Evolutionary conservation across 106 monocot genomes (phyloP).

Genomic region (Hemerocallis citrina): DNA sequence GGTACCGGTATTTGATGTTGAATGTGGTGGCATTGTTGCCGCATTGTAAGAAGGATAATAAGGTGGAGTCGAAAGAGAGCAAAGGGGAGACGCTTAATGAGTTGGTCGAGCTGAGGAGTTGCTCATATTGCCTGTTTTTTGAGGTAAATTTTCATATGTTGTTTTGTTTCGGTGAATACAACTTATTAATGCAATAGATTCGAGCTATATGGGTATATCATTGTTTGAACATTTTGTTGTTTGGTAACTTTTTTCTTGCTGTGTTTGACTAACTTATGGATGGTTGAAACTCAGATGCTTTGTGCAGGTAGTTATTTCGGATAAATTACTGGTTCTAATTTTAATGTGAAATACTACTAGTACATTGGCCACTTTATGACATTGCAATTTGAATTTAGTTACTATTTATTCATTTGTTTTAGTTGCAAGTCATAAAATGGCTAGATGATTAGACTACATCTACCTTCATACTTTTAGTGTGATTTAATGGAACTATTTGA

Average conservation of each 20-base stretch:
- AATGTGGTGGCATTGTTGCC: slow-evolving; percentile 80
- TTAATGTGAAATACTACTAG: not conserved
- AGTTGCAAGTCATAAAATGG: too few species aligned
- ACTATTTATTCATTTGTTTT: too few species aligned
- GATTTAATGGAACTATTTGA: not conserved
- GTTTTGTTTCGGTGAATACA: too few species aligned
- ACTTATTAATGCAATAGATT: too few species aligned
- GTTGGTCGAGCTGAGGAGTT: slow-evolving; percentile 76
- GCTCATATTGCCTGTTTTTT: slow-evolving; percentile 83
- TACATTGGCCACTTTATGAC: too few species aligned
- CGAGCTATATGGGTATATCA: too few species aligned
- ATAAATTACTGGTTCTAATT: not conserved
- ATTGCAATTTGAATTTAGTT: too few species aligned
- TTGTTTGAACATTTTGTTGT: too few species aligned
- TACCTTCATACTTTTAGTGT: not conserved
- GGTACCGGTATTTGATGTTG: slow-evolving; percentile 91
- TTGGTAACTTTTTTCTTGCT: too few species aligned
- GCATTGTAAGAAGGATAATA: slow-evolving; percentile 90
- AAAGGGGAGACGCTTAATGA: slow-evolving; percentile 84
- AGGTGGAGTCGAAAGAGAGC: slow-evolving; percentile 84
- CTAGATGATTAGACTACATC: not conserved
- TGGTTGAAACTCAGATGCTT: too few species aligned
- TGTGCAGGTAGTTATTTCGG: not conserved
- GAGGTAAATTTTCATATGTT: slow-evolving; percentile 55
- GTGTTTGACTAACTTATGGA: too few species aligned